These are phyloP conservation scores for Fusarium foetens DNA, from an alignment of 2,329 filamentous ascomycete species.

Conservation along the genomic window DNA sequence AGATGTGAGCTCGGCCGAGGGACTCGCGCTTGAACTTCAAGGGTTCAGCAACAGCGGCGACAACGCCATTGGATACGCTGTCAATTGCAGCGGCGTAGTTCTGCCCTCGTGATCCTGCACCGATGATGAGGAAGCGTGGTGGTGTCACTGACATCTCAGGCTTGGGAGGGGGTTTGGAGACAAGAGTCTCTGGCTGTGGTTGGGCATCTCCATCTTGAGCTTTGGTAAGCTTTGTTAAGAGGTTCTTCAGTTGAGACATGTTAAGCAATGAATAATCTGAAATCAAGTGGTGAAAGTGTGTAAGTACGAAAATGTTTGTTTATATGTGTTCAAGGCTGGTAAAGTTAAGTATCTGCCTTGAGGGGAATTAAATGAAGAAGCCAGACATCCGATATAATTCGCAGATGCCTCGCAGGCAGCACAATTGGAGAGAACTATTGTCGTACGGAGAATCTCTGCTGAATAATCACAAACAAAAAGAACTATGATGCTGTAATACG, in stretches of 20 bases:
- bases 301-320: background rate
- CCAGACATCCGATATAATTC: background rate
- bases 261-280: background rate
- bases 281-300: background rate
- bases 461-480: background rate
- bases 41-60: constrained; percentile 85
- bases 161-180: constrained; percentile 50
- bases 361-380: background rate
- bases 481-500: background rate
- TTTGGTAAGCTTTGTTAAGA: constrained; percentile 33
- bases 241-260: constrained; percentile 39
- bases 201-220: constrained; percentile 7
- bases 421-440: background rate
- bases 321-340: background rate
- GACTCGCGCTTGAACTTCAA: constrained; percentile 77
- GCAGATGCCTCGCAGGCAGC: constrained; percentile 12
- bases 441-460: background rate
- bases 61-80: constrained; percentile 71
- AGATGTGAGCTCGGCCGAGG: constrained; percentile 79
- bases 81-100: constrained; percentile 76
- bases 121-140: constrained; percentile 80
- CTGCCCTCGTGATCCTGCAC: constrained; percentile 81
- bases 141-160: constrained; percentile 60
- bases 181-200: constrained; percentile 39
- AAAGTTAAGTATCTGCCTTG: constrained; percentile 11